Percentiles rank a stretch among this genome's conserved stretches.
phyloP scores from a whole-genome alignment of 2,329 filamentous ascomycete species.

The Clarireedia homoeocarpa region DNA sequence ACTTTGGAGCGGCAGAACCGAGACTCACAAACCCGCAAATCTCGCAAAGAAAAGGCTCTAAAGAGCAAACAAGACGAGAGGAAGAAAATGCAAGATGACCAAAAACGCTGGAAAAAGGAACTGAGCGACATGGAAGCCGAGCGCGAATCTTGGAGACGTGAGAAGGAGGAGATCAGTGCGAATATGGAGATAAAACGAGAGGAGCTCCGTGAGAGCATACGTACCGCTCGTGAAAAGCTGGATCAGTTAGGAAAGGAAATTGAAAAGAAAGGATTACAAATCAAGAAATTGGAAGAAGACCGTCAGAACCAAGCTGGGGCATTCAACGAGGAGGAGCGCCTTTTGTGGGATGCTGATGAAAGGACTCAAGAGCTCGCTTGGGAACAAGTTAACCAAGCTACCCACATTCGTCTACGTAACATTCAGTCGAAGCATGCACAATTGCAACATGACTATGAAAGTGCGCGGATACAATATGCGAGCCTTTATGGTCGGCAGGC shows the following conservation, averaged over 20 bases:
- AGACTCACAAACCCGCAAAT: slow-evolving; percentile 67
- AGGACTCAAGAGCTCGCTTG: slow-evolving; percentile 27
- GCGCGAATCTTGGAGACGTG: slow-evolving; percentile 44
- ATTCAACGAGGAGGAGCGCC: slow-evolving; percentile 45
- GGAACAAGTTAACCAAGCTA: slow-evolving; percentile 23
- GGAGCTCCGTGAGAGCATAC: slow-evolving; percentile 47
- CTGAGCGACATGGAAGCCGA: slow-evolving; percentile 52
- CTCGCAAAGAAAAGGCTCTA: slow-evolving; percentile 66
- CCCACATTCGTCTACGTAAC: slow-evolving; percentile 19
- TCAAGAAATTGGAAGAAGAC: slow-evolving; percentile 67
- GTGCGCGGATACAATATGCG: slow-evolving; percentile 15
- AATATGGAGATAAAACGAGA: slow-evolving; percentile 45
- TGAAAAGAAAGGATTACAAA: slow-evolving; percentile 59
- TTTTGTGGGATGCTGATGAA: slow-evolving; percentile 23
- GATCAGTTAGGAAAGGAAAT: slow-evolving; percentile 61
- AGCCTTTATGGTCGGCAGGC: slow-evolving; percentile 19
- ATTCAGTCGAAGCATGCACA: slow-evolving; percentile 19
- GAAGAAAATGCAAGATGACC: slow-evolving; percentile 61
- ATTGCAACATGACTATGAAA: slow-evolving; percentile 18
- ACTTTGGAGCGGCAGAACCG: slow-evolving; percentile 76
- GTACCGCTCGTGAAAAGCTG: slow-evolving; percentile 50
- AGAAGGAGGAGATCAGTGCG: slow-evolving; percentile 43
- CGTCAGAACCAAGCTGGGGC: slow-evolving; percentile 54
- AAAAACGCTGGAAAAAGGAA: slow-evolving; percentile 59
- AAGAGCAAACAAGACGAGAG: slow-evolving; percentile 63